Base-by-base conservation (phyloP, 1,284 basidiomycete species). In the Leucoagaricus sp. region DNA sequence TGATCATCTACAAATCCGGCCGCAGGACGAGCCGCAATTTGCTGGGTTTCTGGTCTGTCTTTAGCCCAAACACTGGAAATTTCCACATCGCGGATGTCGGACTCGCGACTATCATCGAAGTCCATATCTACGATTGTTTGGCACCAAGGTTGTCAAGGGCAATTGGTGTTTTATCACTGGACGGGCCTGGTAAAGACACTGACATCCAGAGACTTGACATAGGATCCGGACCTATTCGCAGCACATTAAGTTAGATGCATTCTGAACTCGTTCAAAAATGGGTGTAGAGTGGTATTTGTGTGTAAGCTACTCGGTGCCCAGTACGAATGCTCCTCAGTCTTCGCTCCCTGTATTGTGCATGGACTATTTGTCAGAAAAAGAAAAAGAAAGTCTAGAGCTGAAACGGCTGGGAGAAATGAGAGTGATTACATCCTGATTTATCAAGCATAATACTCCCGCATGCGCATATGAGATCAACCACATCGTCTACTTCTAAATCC, bases 11-110 rank as follows among this genome's bases (percentile, higher is more conserved):
- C 67, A n/a, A 65, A 72, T 6, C 57, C 69, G 15, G 75, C 81
- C 49, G 62, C 65, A 10, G 76, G 75, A 13, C 78, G 81, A 66
- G 60, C 54, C n/a, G 80, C 78, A 29, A 78, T 73, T 15, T 81
- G 79, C 69, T 82, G n/a, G n/a, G n/a, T n/a, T n/a, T n/a, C n/a
- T n/a, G 80, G 80, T 73, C 74, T 19, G 69, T 69, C 55, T 78
- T 75, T 67, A 77, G 75, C 64, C 63, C 63, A 41, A 70, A 74
- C 67, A 80, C 78, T 1, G 76, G 76, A 9, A 79, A 76, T 67
- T 80, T 78, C 68, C 82, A 77, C 66, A 61, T 82, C 23, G 77
- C 72, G 13, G 80, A 82, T 60, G 70, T 78, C 55, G 72, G 66
- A 23, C 78, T 76, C 13, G 64, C 73, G 6, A 65, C 66, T 9